Evolutionary conservation across 2,329 filamentous ascomycete species (phyloP), one percentile per base, ranked within the genome.

Genomic region (Aciculosporium take): DNA sequence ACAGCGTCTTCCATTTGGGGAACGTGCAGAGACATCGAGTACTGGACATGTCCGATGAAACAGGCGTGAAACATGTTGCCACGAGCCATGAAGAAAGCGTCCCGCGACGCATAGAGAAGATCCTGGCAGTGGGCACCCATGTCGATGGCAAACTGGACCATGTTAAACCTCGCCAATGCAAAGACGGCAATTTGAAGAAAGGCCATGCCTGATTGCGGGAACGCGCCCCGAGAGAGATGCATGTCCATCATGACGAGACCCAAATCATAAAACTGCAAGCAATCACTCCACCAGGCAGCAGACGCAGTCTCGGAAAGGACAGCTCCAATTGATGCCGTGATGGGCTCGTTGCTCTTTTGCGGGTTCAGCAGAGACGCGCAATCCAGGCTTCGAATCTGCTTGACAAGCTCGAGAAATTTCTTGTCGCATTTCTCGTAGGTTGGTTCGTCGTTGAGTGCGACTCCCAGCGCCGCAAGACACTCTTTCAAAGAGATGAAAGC

Each of bases 351-450:
- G 1, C 61, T 56, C 15, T 60, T 56, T 12, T 58, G 51, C n/a
- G 63, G 60, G 30, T 61, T 62, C 35, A 74, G 48, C 2, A 78
- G 53, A 5, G 65, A 57, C 5, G 61, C 51, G 23, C 62, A 63
- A 33, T 76, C 77, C 59, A 72, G 72, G 32, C 64, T 69, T 53
- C 73, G 70, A 10, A 87, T 69, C 51, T 70, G 69, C 2, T 68
- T 57, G n/a, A 72, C 69, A 15, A 81, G 63, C 40, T 69, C 67
- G 49, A 78, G 69, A 51, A 91, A 94, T 41, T 81, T 76, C 15
- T 65, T 63, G 54, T 95, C 88, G 52, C 85, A 93, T 50, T 81
- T 75, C 49, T 88, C 78, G 56, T 79, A 87, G 0, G 74, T 79
- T 2, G 79, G 79, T 2, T 76, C 65, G 2, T 78, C 67, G 27